A percentile compares a stretch with the other conserved stretches of the same genome.
phyloP scores from a whole-genome alignment of 345 rosid genomes.

The Eucalyptus curtisii region DNA sequence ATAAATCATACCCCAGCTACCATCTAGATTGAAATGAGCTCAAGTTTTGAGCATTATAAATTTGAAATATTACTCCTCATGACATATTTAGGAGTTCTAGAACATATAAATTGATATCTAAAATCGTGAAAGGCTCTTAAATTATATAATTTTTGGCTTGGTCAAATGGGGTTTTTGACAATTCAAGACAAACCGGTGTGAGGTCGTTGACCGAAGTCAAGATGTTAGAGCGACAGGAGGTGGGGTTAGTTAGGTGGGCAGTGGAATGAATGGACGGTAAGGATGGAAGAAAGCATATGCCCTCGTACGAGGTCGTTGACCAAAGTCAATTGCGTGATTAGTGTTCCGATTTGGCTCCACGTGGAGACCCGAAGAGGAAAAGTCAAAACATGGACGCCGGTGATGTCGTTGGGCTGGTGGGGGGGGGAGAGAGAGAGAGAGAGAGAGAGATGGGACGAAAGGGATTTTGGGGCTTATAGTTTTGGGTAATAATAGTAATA shows the following conservation, averaged over 20 bases:
- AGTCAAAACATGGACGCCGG: not conserved
- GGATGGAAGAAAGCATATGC: not conserved
- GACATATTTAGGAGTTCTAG: not conserved
- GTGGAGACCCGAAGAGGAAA: not conserved
- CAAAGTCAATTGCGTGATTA: not conserved
- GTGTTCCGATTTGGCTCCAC: not conserved
- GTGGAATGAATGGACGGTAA: not conserved
- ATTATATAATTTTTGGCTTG: not conserved
- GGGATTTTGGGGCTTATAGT: too few relatives aligned
- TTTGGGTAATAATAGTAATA: too few relatives aligned
- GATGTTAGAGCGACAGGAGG: not conserved
- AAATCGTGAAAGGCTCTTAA: not conserved
- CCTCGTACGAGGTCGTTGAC: not conserved
- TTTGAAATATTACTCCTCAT: not conserved
- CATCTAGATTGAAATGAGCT: not conserved
- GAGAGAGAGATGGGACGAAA: too few relatives aligned
- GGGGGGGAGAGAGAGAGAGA: rapidly evolving
- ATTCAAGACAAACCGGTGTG: not conserved
- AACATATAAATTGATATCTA: not conserved
- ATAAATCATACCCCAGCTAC: rapidly evolving
- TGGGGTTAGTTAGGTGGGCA: not conserved
- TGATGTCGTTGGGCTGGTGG: too few relatives aligned
- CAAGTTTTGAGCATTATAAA: not conserved
- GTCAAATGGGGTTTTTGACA: not conserved
- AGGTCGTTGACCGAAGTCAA: not conserved